Conservation (phyloP, 345 rosid species). For the Ailanthus altissimus region DNA sequence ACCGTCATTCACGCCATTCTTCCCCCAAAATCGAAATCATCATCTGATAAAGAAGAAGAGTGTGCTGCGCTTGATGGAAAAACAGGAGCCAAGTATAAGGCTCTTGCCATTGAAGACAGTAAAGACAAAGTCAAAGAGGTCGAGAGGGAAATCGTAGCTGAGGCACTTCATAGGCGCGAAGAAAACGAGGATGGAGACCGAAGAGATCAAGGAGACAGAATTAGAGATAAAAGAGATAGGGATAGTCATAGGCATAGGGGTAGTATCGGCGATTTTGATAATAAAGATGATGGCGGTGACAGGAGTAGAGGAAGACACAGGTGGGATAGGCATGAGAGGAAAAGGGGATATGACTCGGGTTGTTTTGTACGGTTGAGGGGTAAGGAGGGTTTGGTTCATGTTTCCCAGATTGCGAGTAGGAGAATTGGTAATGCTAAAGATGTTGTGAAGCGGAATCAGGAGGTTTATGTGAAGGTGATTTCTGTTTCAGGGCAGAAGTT, state of each 20-base stretch:
- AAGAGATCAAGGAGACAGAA: slow-evolving; percentile 22
- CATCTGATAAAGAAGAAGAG: slow-evolving; percentile 42
- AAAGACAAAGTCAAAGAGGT: slow-evolving; percentile 72
- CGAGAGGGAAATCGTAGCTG: slow-evolving; percentile 59
- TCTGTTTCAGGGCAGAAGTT: slow-evolving; percentile 58
- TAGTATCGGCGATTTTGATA: slow-evolving; percentile 29
- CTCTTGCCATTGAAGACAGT: slow-evolving; percentile 64
- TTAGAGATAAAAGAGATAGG: slow-evolving; percentile 1
- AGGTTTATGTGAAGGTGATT: slow-evolving; percentile 78
- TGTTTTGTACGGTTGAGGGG: slow-evolving; percentile 86
- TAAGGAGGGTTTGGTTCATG: slow-evolving; percentile 87
- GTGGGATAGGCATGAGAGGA: slow-evolving; percentile 27
- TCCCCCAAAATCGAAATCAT: slow-evolving; percentile 54
- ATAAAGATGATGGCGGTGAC: slow-evolving; percentile 18
- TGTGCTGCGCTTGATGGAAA: slow-evolving; percentile 37
- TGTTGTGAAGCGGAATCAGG: slow-evolving; percentile 72
- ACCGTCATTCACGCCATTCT: slow-evolving; percentile 82
- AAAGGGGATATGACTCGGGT: slow-evolving; percentile 52
- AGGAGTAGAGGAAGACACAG: slow-evolving; percentile 29
- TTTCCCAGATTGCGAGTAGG: slow-evolving; percentile 76
- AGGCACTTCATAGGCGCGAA: slow-evolving; percentile 38
- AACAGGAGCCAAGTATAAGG: slow-evolving; percentile 54
- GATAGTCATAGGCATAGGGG: slow-evolving; percentile 31
- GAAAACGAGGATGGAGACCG: slow-evolving; percentile 24
- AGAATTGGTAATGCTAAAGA: slow-evolving; percentile 60